These are phyloP conservation scores for Centaurea solstitialis DNA, from an alignment of 129 eudicot species.

Conservation along the genomic window DNA sequence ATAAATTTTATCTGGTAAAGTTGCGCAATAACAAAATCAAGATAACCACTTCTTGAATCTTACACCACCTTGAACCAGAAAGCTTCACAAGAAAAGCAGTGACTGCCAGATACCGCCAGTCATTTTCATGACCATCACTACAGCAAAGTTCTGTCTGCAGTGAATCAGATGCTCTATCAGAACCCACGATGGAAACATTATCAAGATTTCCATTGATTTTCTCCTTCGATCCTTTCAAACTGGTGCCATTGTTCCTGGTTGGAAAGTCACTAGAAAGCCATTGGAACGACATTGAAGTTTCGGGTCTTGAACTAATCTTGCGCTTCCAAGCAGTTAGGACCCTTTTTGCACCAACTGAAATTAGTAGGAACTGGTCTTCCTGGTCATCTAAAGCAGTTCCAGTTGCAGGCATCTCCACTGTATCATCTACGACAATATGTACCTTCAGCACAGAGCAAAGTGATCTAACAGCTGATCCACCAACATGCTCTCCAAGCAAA, in stretches of 20 bases:
- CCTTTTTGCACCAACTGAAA: constrained; percentile 96
- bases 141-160: constrained; percentile 11
- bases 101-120: constrained; percentile 95
- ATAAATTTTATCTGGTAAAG: neutral
- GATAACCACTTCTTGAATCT: constrained; percentile 8
- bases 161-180: constrained; percentile 25
- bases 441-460: constrained; percentile 69
- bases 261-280: constrained; percentile 99
- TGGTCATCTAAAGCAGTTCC: constrained; percentile 36
- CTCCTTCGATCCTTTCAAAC: constrained; percentile 33
- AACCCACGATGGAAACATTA: neutral
- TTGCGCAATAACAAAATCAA: neutral
- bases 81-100: constrained; percentile 85
- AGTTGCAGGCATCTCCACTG: constrained; percentile 18
- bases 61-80: constrained; percentile 64
- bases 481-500: constrained; percentile 97
- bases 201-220: constrained; percentile 24
- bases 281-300: constrained; percentile 63
- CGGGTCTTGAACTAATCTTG: constrained; percentile 29
- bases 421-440: constrained; percentile 48
- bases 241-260: constrained; percentile 38
- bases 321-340: constrained; percentile 93
- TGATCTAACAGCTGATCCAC: constrained; percentile 96
- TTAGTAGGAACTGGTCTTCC: constrained; percentile 58
- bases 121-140: constrained; percentile 72